A percentile compares a stretch with the other conserved stretches of the same genome.
These are phyloP conservation scores for Aspergillus brasiliensis DNA, from an alignment of 2,329 filamentous ascomycete species.

Conservation along the genomic window DNA sequence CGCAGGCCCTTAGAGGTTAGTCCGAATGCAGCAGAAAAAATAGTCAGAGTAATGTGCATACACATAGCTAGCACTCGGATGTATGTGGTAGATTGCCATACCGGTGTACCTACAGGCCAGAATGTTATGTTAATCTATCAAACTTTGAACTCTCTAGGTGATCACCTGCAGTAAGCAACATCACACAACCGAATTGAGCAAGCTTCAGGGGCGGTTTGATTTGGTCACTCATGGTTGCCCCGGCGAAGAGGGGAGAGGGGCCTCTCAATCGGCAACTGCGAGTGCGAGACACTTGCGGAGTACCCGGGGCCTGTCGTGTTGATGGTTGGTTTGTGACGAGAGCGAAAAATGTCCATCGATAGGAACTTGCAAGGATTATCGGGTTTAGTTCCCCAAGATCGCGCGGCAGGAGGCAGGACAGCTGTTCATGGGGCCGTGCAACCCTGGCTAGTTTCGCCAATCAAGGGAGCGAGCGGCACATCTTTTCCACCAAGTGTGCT, in stretches of 20 bases:
- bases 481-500: background rate
- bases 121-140: background rate
- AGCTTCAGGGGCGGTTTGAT: background rate
- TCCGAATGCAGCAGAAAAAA: background rate
- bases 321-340: background rate
- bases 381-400: background rate
- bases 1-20: no score
- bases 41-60: background rate
- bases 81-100: background rate
- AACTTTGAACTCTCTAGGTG: background rate
- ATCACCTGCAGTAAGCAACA: background rate
- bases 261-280: no score
- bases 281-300: no score
- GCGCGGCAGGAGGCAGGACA: background rate
- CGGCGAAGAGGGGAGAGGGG: no score
- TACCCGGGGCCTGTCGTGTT: background rate
- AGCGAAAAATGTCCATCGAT: background rate
- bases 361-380: background rate
- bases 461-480: background rate
- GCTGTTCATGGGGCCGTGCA: background rate
- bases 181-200: background rate
- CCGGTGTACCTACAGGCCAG: background rate
- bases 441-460: background rate
- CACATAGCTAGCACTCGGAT: background rate
- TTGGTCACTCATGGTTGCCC: no score